Conservation (phyloP, 352 stramenopile species). For the Globisporangium mamillatum region DNA sequence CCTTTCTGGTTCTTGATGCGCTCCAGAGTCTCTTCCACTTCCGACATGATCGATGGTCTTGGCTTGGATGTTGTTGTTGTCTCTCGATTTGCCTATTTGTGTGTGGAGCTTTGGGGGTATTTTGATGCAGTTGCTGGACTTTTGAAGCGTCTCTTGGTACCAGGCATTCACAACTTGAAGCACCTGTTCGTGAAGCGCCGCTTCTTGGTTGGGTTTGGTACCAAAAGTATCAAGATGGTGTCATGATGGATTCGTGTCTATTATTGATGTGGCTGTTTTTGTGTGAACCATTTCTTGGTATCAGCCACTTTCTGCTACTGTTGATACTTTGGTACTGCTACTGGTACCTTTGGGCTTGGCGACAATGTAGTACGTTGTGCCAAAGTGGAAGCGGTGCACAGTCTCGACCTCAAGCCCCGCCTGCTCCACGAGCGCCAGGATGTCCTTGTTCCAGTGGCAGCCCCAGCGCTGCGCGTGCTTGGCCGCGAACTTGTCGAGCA, state of each 20-base stretch:
- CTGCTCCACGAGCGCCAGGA: constrained; percentile 82
- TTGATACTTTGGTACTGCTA: neutral
- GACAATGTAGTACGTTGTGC: constrained; percentile 92
- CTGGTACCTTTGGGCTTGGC: constrained; percentile 33
- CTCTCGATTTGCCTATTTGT: neutral
- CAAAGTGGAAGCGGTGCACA: constrained; percentile 92
- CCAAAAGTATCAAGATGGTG: neutral
- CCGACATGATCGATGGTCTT: constrained; percentile 48
- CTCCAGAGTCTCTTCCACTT: constrained; percentile 95
- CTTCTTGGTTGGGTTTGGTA: neutral
- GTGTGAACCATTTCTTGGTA: neutral
- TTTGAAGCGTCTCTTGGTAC: neutral
- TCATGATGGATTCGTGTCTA: neutral
- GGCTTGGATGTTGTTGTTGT: neutral
- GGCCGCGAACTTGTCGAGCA: constrained; percentile 93
- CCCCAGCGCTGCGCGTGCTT: constrained; percentile 93
- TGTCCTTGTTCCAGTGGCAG: constrained; percentile 96
- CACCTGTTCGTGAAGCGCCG: neutral
- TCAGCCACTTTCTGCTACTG: neutral
- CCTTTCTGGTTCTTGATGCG: constrained; percentile 94
- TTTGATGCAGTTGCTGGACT: no score
- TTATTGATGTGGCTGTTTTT: neutral
- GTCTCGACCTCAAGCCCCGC: constrained; percentile 86
- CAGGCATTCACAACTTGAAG: neutral
- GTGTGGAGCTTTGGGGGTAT: neutral